phyloP scores from a whole-genome alignment of 2,329 filamentous ascomycete species.

The Aureobasidium musti region DNA sequence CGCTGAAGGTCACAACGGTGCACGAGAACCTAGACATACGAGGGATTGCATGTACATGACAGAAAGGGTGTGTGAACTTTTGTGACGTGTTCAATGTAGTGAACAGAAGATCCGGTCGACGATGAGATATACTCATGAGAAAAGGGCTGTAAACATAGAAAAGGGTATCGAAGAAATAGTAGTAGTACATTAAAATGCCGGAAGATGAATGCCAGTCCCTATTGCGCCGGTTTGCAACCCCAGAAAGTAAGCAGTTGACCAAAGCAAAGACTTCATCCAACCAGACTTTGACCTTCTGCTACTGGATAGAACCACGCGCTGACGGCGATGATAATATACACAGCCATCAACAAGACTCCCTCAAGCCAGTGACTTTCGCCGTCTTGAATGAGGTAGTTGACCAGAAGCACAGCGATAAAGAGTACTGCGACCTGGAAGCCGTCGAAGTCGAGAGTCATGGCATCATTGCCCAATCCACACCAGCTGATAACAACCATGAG shows the following conservation, averaged over 20 bases:
- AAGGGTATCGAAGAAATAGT: constrained; percentile 15
- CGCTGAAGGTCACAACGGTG: no score
- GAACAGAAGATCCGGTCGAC: no score
- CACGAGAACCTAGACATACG: no score
- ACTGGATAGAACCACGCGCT: constrained; percentile 56
- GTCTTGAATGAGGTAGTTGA: constrained; percentile 63
- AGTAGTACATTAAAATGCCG: constrained; percentile 5
- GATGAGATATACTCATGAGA: no score
- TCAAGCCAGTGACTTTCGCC: constrained; percentile 57
- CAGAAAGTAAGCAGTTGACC: neutral
- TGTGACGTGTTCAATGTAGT: no score
- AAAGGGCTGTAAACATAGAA: neutral
- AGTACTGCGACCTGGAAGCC: constrained; percentile 76
- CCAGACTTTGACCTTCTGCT: constrained; percentile 7
- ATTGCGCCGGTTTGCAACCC: neutral
- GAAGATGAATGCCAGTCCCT: neutral
- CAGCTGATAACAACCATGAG: constrained; percentile 63
- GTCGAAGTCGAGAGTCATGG: constrained; percentile 80
- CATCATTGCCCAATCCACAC: constrained; percentile 55
- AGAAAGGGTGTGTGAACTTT: neutral
- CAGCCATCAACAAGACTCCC: constrained; percentile 60
- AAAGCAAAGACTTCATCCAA: neutral
- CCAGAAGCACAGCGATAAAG: constrained; percentile 58
- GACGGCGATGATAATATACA: constrained; percentile 64
- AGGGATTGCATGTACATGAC: neutral